Percentiles rank a stretch among this genome's conserved stretches.
Conservation (phyloP, 306 rosid genomes). For the Arachis stenosperma region DNA sequence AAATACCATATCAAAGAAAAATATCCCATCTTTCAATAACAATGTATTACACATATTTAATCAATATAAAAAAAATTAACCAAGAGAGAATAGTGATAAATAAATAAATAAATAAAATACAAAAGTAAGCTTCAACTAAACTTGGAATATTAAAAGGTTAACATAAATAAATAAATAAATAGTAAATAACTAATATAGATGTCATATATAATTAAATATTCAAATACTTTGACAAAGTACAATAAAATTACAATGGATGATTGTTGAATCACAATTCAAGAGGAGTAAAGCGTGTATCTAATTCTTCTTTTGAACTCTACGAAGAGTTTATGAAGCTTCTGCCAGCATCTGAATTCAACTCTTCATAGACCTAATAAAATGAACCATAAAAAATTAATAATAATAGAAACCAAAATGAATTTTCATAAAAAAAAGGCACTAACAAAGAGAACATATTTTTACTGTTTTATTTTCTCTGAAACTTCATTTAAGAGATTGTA, state of each 20-base stretch:
- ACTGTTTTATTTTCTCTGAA: no score
- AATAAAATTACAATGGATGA: slow-evolving; percentile 41
- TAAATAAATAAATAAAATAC: no score
- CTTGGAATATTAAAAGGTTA: no score
- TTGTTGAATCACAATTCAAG: slow-evolving; percentile 20
- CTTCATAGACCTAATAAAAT: slow-evolving; percentile 63
- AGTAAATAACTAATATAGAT: no score
- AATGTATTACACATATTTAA: no score
- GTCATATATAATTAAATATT: slow-evolving; percentile 2
- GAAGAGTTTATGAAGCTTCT: slow-evolving; percentile 53
- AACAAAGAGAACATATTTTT: not conserved
- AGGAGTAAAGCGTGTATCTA: slow-evolving; percentile 27
- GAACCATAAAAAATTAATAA: not conserved
- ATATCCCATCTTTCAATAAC: no score
- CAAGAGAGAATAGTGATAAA: no score
- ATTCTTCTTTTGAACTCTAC: slow-evolving; percentile 38
- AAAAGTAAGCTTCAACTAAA: no score
- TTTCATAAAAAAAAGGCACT: not conserved
- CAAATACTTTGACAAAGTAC: slow-evolving; percentile 33
- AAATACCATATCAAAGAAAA: no score
- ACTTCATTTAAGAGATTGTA: no score
- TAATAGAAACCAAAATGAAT: not conserved
- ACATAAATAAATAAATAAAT: no score
- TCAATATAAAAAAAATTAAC: no score
- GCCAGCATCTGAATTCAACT: slow-evolving; percentile 70